Conservation (phyloP, 2,329 filamentous ascomycete species). For the Madurella fahalii region DNA sequence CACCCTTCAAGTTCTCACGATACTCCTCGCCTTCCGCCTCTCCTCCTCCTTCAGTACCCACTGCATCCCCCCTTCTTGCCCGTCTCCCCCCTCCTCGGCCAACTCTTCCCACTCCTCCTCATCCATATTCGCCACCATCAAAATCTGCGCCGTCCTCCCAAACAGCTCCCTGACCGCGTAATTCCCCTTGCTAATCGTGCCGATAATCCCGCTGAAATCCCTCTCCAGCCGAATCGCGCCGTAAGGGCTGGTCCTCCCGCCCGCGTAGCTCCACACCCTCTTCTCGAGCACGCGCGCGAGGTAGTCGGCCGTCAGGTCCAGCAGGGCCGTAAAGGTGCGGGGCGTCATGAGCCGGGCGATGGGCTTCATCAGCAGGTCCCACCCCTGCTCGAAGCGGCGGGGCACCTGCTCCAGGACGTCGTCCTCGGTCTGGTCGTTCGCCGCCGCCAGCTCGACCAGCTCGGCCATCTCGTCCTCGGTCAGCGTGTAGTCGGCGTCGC, state of each 20-base stretch:
- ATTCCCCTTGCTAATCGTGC: conserved; percentile 62
- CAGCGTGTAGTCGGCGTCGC: conserved; percentile 81
- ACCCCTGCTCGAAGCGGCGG: conserved; percentile 76
- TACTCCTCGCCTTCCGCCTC: conserved; percentile 64
- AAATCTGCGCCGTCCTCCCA: conserved; percentile 70
- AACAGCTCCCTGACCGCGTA: conserved; percentile 78
- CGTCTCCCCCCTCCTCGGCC: conserved; percentile 42
- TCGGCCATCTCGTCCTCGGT: conserved; percentile 58
- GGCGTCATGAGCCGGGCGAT: conserved; percentile 79
- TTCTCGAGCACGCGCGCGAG: conserved; percentile 81
- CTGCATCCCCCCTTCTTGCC: conserved; percentile 60
- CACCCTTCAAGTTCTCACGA: conserved; percentile 44
- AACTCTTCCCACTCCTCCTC: conserved; percentile 92
- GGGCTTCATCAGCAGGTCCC: conserved; percentile 81
- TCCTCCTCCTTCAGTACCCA: conserved; percentile 73
- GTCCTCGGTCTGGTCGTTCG: conserved; percentile 51
- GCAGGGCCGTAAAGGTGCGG: conserved; percentile 69
- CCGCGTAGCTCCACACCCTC: conserved; percentile 71
- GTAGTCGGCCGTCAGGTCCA: conserved; percentile 69
- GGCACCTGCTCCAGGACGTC: conserved; percentile 64
- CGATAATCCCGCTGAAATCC: conserved; percentile 73
- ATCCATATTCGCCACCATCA: conserved; percentile 89
- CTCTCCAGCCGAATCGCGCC: conserved; percentile 81
- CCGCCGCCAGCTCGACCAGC: conserved; percentile 50
- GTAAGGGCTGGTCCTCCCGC: conserved; percentile 70